A percentile compares a stretch with the other conserved stretches of the same genome.
Conservation (phyloP, 73 alveolate species). For the Tetrahymena thermophila region DNA sequence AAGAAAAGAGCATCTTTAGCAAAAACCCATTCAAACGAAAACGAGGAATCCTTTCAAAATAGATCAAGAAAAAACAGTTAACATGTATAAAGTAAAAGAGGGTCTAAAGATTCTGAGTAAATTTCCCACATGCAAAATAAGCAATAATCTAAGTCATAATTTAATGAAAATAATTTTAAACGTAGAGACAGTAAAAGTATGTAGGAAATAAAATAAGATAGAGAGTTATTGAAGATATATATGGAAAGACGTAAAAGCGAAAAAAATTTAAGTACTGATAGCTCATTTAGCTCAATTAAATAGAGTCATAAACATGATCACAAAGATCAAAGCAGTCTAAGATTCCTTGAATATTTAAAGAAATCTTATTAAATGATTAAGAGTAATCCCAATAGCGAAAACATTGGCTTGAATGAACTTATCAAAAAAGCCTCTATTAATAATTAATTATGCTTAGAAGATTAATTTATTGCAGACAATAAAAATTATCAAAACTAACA, state of each 20-base stretch:
- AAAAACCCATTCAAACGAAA: no score
- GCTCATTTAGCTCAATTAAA: not conserved
- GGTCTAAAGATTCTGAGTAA: not conserved
- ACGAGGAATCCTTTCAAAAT: no score
- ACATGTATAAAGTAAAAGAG: no score
- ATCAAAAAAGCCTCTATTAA: not conserved
- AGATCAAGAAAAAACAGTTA: no score
- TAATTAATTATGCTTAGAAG: not conserved
- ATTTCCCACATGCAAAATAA: no score
- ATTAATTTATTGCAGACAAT: no score
- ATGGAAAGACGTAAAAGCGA: not conserved
- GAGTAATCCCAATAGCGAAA: not conserved
- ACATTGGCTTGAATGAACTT: not conserved
- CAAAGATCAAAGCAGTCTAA: not conserved
- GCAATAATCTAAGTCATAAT: no score
- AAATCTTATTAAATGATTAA: not conserved
- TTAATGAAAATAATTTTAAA: no score
- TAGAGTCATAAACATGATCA: not conserved
- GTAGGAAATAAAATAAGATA: not conserved
- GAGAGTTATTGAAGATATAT: not conserved
- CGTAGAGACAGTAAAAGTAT: not conserved
- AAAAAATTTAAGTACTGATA: not conserved
- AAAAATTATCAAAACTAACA: no score
- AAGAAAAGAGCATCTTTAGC: no score
- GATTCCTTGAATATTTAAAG: not conserved